phyloP scores from a whole-genome alignment of 352 stramenopile genomes.

The Phytophthora pisi region DNA sequence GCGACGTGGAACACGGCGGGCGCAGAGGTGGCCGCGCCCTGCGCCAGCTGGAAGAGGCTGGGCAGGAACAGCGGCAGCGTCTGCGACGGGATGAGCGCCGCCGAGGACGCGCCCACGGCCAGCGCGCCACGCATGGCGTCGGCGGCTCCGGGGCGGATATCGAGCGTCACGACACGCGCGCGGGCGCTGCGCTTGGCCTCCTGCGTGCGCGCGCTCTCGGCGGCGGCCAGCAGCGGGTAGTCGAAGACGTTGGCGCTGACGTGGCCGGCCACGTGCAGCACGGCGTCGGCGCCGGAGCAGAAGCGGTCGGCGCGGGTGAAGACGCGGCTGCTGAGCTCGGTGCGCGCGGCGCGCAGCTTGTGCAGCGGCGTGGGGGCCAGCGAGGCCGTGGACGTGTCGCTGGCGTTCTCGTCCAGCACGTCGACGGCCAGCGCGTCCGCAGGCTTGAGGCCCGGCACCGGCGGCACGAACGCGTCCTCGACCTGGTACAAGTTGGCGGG shows the following conservation, averaged over 20 bases:
- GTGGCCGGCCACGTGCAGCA: constrained; percentile 63
- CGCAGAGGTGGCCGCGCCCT: constrained; percentile 32
- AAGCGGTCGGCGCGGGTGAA: constrained; percentile 55
- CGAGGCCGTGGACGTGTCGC: constrained; percentile 38
- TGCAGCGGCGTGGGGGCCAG: constrained; percentile 18
- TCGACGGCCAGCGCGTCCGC: constrained; percentile 19
- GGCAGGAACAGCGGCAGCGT: constrained; percentile 78
- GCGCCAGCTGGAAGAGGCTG: constrained; percentile 66
- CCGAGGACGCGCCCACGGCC: constrained; percentile 49
- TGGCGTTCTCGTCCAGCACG: constrained; percentile 33
- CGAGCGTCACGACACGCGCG: constrained; percentile 67
- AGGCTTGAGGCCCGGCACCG: constrained; percentile 12
- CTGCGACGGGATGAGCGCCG: constrained; percentile 72
- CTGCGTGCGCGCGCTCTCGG: constrained; percentile 11
- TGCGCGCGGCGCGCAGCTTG: constrained; percentile 13
- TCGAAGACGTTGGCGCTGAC: constrained; percentile 68
- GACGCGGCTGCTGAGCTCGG: constrained; percentile 36
- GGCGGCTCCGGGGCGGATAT: constrained; percentile 63
- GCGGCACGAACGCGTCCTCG: constrained; percentile 33
- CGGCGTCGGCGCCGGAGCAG: constrained; percentile 57
- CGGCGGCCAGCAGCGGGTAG: constrained; percentile 52
- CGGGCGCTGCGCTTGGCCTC: constrained; percentile 29
- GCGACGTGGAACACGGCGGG: constrained; percentile 68
- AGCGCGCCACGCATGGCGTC: constrained; percentile 66
- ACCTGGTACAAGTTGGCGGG: constrained; percentile 36